Evolutionary conservation across 352 stramenopile genomes (phyloP).

Genomic region (Phytophthora sp.): DNA sequence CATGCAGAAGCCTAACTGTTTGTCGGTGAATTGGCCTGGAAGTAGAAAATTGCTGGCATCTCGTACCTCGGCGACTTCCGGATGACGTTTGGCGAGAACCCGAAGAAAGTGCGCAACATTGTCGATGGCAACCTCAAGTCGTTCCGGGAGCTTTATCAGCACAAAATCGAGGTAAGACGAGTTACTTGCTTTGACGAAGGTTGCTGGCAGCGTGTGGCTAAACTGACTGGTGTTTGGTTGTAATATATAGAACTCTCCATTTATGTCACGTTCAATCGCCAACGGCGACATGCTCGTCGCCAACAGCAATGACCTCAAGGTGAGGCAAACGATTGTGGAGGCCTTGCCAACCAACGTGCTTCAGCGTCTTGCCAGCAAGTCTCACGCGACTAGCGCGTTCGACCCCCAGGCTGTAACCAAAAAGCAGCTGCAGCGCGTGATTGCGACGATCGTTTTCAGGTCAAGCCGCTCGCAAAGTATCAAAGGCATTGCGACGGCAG

Average conservation of each 20-base stretch:
- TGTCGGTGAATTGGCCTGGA: neutral
- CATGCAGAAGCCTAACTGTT: neutral
- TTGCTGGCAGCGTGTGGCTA: neutral
- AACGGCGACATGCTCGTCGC: conserved; percentile 54
- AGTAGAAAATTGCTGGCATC: conserved; percentile 87
- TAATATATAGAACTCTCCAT: conserved; percentile 72
- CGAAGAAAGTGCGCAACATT: conserved; percentile 92
- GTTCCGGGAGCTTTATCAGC: conserved; percentile 78
- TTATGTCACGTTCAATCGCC: conserved; percentile 56
- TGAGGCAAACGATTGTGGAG: conserved; percentile 50
- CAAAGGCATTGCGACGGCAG: conserved; percentile 88
- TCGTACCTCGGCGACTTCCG: conserved; percentile 91
- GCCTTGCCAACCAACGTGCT: conserved; percentile 62
- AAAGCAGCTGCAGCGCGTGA: conserved; percentile 69
- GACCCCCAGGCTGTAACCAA: conserved; percentile 46
- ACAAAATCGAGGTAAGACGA: conserved; percentile 68
- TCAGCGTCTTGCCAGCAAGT: conserved; percentile 39
- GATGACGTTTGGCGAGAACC: conserved; percentile 92
- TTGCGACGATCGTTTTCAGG: conserved; percentile 76
- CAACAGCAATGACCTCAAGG: conserved; percentile 43
- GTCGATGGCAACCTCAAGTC: conserved; percentile 82
- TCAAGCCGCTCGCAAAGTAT: conserved; percentile 90
- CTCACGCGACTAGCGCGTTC: conserved; percentile 22
- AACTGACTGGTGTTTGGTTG: neutral
- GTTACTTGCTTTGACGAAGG: neutral